Evolutionary conservation across 2,329 filamentous ascomycete genomes (phyloP).

Genomic region (Fusarium fujikuroi): DNA sequence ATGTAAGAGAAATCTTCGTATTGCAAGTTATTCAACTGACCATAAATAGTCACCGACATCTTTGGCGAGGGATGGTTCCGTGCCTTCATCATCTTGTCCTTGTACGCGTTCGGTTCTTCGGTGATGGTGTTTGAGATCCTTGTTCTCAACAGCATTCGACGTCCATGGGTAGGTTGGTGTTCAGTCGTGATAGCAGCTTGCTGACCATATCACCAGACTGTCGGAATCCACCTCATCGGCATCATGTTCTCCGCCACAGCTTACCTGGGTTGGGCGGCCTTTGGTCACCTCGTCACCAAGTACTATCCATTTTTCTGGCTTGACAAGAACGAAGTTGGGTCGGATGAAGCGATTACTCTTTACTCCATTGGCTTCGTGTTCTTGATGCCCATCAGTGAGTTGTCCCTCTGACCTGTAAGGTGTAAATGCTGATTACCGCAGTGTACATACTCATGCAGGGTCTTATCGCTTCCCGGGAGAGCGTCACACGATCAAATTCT

Average conservation of each 20-base stretch:
- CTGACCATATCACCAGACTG: slow-evolving; percentile 51
- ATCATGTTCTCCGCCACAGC: slow-evolving; percentile 53
- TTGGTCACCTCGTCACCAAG: slow-evolving; percentile 59
- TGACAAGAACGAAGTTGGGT: slow-evolving; percentile 56
- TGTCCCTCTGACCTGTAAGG: neutral
- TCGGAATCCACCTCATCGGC: slow-evolving; percentile 56
- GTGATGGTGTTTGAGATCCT: slow-evolving; percentile 59
- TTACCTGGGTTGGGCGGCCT: slow-evolving; percentile 62
- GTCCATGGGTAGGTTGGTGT: slow-evolving; percentile 55
- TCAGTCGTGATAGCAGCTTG: neutral
- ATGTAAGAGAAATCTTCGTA: slow-evolving; percentile 28
- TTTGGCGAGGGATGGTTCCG: slow-evolving; percentile 61
- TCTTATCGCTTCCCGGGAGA: slow-evolving; percentile 61
- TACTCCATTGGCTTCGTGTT: slow-evolving; percentile 58
- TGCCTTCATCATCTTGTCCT: slow-evolving; percentile 58
- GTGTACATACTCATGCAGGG: slow-evolving; percentile 63
- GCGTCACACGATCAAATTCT: slow-evolving; percentile 45
- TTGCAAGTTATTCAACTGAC: slow-evolving; percentile 40
- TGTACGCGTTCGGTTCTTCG: slow-evolving; percentile 56
- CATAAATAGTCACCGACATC: slow-evolving; percentile 56
- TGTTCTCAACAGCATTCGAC: slow-evolving; percentile 64
- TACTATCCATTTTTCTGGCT: slow-evolving; percentile 63
- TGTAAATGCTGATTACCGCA: slow-evolving; percentile 38
- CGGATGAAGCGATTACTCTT: slow-evolving; percentile 56
- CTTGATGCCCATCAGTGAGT: slow-evolving; percentile 59